phyloP scores from a whole-genome alignment of 1,284 basidiomycete genomes.

The Cutaneotrichosporon spelunceum region DNA sequence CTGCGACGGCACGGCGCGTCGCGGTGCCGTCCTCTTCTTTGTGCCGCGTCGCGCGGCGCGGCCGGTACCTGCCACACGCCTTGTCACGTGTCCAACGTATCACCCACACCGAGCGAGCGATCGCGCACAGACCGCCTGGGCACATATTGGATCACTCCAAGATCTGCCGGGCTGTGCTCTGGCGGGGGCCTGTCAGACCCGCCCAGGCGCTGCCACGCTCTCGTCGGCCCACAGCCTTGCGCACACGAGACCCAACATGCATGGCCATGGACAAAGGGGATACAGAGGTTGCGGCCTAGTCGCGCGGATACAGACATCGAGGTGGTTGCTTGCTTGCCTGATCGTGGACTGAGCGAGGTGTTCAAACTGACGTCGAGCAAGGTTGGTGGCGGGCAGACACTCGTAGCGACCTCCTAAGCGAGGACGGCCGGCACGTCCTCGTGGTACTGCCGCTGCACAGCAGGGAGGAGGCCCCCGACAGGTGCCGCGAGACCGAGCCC shows the following conservation, averaged over 20 bases:
- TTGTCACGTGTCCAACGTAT: neutral
- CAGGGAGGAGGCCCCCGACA: too few species aligned
- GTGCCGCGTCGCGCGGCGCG: neutral
- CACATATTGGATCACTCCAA: too few species aligned
- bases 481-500: slow-evolving; percentile 17
- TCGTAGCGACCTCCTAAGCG: neutral
- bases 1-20: too few species aligned
- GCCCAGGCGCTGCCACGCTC: neutral
- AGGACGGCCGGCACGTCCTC: slow-evolving; percentile 6
- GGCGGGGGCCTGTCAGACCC: too few species aligned
- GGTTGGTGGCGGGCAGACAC: too few species aligned
- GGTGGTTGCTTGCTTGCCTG: neutral
- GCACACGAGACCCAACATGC: slow-evolving; percentile 2
- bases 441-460: neutral
- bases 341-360: neutral
- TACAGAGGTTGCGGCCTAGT: neutral
- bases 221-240: neutral
- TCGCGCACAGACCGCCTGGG: neutral
- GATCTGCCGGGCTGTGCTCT: too few species aligned
- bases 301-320: neutral
- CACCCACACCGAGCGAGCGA: neutral
- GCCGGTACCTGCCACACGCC: neutral
- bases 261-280: slow-evolving; percentile 1
- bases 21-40: too few species aligned
- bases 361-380: too few species aligned